These are phyloP conservation scores for Fusarium longipes DNA, from an alignment of 2,329 filamentous ascomycete genomes.

Conservation along the genomic window DNA sequence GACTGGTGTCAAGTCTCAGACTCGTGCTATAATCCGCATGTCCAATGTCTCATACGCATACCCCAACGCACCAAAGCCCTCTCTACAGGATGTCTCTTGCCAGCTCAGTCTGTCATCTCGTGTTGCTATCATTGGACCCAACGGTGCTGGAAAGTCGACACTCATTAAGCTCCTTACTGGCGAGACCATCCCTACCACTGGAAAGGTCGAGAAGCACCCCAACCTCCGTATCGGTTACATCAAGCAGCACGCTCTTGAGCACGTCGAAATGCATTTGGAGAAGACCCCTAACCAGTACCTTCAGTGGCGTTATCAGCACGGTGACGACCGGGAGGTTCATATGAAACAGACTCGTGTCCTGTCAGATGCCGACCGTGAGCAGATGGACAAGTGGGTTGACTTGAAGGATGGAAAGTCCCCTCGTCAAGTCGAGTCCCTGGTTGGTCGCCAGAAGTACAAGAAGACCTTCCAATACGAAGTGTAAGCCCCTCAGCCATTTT, in stretches of 20 bases:
- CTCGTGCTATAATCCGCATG: slow-evolving; percentile 95
- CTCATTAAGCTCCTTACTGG: slow-evolving; percentile 97
- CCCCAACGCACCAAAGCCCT: slow-evolving; percentile 87
- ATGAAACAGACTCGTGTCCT: slow-evolving; percentile 97
- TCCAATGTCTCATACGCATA: slow-evolving; percentile 92
- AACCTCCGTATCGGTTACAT: slow-evolving; percentile 99
- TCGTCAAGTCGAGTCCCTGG: slow-evolving; percentile 85
- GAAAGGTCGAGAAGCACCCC: slow-evolving; percentile 96
- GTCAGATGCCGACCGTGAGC: slow-evolving; percentile 83
- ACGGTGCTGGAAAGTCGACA: slow-evolving; percentile 97
- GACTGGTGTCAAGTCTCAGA: slow-evolving; percentile 93
- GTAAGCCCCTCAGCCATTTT: slow-evolving; percentile 61
- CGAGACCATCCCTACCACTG: slow-evolving; percentile 83
- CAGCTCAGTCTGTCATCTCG: slow-evolving; percentile 89
- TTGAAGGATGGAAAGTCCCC: slow-evolving; percentile 82
- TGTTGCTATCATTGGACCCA: slow-evolving; percentile 95
- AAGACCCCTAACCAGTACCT: slow-evolving; percentile 99
- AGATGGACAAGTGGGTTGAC: slow-evolving; percentile 92
- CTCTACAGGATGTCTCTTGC: slow-evolving; percentile 87
- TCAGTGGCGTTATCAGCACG: slow-evolving; percentile 97
- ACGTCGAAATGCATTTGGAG: slow-evolving; percentile 99
- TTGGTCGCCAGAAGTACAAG: slow-evolving; percentile 98
- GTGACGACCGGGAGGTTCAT: slow-evolving; percentile 95
- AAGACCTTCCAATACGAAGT: slow-evolving; percentile 99
- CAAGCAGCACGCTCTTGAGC: slow-evolving; percentile 98